These are phyloP conservation scores for Scedosporium minutisporum DNA, from an alignment of 2,329 filamentous ascomycete genomes.

Conservation along the genomic window DNA sequence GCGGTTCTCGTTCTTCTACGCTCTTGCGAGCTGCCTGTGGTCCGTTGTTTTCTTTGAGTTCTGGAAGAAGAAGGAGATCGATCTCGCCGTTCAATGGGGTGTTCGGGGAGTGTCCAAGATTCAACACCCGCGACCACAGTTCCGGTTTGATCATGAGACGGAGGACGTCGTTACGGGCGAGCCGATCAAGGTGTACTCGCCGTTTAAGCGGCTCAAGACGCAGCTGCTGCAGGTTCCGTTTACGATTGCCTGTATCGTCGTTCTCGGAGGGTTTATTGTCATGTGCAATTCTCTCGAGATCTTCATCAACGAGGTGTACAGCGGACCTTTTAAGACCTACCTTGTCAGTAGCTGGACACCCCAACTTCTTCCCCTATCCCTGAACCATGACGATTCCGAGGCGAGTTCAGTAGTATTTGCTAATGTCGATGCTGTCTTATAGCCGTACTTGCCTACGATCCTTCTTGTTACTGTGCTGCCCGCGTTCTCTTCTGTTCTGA, in stretches of 20 bases:
- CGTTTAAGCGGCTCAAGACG: constrained; percentile 61
- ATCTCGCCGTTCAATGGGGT: constrained; percentile 80
- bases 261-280: constrained; percentile 74
- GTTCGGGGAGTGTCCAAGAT: constrained; percentile 77
- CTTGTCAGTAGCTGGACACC: constrained; percentile 44
- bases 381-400: too few species aligned
- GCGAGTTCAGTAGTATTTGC: background rate
- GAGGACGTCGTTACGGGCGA: constrained; percentile 78
- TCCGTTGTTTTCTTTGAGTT: constrained; percentile 84
- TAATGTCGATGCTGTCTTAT: constrained; percentile 9
- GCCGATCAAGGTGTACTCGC: constrained; percentile 64
- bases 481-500: constrained; percentile 66
- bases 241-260: constrained; percentile 59
- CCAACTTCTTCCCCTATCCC: background rate
- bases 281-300: constrained; percentile 88
- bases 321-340: constrained; percentile 76
- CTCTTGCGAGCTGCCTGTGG: constrained; percentile 73
- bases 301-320: constrained; percentile 90
- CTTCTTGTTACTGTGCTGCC: constrained; percentile 77
- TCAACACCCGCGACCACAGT: constrained; percentile 67
- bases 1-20: constrained; percentile 74
- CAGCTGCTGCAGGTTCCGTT: constrained; percentile 82
- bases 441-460: constrained; percentile 82
- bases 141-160: constrained; percentile 66
- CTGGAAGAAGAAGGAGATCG: constrained; percentile 88